phyloP scores from a whole-genome alignment of 2,329 filamentous ascomycete species.

The Sporothrix globosa region DNA sequence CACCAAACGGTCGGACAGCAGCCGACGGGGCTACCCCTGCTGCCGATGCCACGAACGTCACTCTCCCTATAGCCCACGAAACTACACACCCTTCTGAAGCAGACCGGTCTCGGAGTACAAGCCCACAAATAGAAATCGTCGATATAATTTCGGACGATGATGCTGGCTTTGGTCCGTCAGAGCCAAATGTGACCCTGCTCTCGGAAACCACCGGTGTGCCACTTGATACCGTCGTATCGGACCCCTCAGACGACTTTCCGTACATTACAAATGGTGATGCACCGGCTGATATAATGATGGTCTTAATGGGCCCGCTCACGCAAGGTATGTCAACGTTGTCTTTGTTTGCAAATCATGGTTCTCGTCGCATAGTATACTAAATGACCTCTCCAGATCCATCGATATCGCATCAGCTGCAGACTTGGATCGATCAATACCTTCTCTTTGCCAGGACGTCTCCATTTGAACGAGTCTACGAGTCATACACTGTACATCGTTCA shows the following conservation, averaged over 20 bases:
- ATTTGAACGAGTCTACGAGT: slow-evolving; percentile 46
- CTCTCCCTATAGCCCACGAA: background rate
- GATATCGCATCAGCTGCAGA: slow-evolving; percentile 50
- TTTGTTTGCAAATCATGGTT: slow-evolving; percentile 28
- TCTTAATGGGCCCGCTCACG: slow-evolving; percentile 39
- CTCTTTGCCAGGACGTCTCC: slow-evolving; percentile 45
- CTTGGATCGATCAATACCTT: slow-evolving; percentile 58
- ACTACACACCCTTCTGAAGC: slow-evolving; percentile 38
- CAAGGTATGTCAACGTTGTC: slow-evolving; percentile 36
- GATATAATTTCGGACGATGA: slow-evolving; percentile 46
- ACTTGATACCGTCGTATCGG: slow-evolving; percentile 40
- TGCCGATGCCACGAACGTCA: slow-evolving; percentile 37
- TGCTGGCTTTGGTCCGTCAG: slow-evolving; percentile 33
- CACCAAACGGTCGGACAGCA: slow-evolving; percentile 44
- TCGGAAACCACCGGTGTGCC: slow-evolving; percentile 26
- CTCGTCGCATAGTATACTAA: background rate
- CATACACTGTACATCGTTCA: slow-evolving; percentile 49
- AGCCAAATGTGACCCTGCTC: slow-evolving; percentile 38
- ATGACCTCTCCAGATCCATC: slow-evolving; percentile 44
- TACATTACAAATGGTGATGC: slow-evolving; percentile 44
- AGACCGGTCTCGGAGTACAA: slow-evolving; percentile 47
- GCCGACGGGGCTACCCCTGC: background rate
- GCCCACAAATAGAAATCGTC: slow-evolving; percentile 52
- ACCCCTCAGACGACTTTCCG: slow-evolving; percentile 55
- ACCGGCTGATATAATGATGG: slow-evolving; percentile 39